Evolutionary conservation across 2,329 filamentous ascomycete genomes (phyloP), one percentile per base, ranked within the genome.

Genomic region (Aphanoascus verrucosus): DNA sequence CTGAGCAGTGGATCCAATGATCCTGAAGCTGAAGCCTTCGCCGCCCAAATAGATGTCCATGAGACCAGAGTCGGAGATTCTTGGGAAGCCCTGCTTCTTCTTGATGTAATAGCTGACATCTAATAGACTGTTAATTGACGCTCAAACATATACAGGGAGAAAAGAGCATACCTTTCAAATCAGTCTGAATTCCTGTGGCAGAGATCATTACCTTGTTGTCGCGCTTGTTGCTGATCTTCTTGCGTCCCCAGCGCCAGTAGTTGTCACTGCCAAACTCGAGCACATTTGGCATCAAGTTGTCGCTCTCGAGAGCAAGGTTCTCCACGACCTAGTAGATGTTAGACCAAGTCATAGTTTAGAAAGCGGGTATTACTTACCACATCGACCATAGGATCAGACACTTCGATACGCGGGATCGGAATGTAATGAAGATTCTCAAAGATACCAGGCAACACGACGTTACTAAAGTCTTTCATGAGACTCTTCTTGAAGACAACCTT

Each of bases 71-170:
- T 98, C 93, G 15, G 82, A 89, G 67, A 97, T 76, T 12, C 83
- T 79, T 2, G 90, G 91, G 77, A 96, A 96, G 7, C 93, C 91
- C 64, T 89, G 75, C 80, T 98, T 97, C 73, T 85, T 87, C 75
- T 93, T 93, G 72, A 98, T 78, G 70, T 97, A 90, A 78, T 90
- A 97, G 69, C 86, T 88, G 58, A 98, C 88, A 65, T 95, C 88
- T 61, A 49, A 44, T 17, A 17, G 15, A 11, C 8, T 6, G 23
- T 53, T 31, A 50, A 50, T 35, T 17, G 40, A 38, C n/a, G n/a
- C 6, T 5, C 17, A 23, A 50, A 15, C 12, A 12, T 1, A 51
- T n/a, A 31, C 15, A 34, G 11, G 35, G 48, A 17, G 5, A 34
- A 15, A 9, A 15, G 20, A 12, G 44, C 61, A 55, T 59, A 68